Evolutionary conservation across 2,329 filamentous ascomycete genomes (phyloP).

Genomic region (Aspergillus caelatus): DNA sequence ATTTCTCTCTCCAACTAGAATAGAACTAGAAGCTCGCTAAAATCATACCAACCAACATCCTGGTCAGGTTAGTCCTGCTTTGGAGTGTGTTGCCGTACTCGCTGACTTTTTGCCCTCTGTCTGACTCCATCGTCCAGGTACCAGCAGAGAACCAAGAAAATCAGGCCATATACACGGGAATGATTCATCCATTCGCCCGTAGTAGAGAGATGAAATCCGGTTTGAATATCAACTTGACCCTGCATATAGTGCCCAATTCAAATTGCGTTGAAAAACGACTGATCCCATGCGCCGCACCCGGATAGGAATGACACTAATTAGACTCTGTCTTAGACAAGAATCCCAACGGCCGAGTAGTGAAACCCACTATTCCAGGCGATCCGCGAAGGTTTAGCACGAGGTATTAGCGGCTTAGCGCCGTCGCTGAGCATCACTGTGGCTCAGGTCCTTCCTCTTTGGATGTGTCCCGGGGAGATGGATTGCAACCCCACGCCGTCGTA

Average conservation of each 20-base stretch:
- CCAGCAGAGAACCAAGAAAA: neutral
- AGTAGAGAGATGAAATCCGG: neutral
- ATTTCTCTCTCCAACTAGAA: slow-evolving; percentile 2
- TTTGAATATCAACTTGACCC: neutral
- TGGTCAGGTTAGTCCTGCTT: neutral
- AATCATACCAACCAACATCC: neutral
- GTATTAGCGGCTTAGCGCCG: slow-evolving; percentile 8
- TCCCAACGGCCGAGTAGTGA: slow-evolving; percentile 11
- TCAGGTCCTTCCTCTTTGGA: neutral
- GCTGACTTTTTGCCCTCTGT: neutral
- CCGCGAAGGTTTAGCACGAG: slow-evolving; percentile 16
- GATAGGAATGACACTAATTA: neutral
- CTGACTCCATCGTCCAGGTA: neutral
- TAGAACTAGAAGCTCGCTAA: slow-evolving; percentile 1
- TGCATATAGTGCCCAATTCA: neutral
- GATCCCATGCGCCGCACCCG: slow-evolving; percentile 4
- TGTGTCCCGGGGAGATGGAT: neutral
- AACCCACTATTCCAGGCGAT: slow-evolving; percentile 15
- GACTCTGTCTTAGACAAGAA: slow-evolving; percentile 3
- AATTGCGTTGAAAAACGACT: neutral
- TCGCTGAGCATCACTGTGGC: slow-evolving; percentile 1
- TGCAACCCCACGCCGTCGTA: neutral
- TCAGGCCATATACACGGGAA: neutral
- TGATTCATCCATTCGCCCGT: neutral
- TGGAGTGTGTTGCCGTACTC: neutral